Evolutionary conservation across 345 rosid genomes (phyloP).

Genomic region (Lepidium sativum): DNA sequence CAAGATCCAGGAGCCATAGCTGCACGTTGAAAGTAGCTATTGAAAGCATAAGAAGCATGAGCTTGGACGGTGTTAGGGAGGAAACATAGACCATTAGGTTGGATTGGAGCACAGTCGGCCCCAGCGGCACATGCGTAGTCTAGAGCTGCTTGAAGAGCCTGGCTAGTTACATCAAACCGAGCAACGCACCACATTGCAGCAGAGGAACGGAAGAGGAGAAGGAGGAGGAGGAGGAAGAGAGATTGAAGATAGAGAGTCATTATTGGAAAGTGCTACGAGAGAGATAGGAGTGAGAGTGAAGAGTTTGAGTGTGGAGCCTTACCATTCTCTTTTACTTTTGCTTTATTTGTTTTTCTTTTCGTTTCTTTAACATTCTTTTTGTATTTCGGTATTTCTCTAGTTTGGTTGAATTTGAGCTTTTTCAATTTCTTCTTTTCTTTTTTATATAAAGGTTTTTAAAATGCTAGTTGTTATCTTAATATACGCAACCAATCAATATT

Average conservation of each 20-base stretch:
- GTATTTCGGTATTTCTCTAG: not conserved
- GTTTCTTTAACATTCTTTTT: not conserved
- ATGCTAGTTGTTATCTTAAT: not conserved
- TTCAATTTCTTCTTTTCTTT: not conserved
- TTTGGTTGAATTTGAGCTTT: constrained; percentile 5
- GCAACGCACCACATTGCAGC: constrained; percentile 61
- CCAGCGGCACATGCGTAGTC: constrained; percentile 70
- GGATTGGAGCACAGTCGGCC: constrained; percentile 61
- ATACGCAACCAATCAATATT: too few species aligned
- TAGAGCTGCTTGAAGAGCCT: constrained; percentile 49
- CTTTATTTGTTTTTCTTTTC: constrained; percentile 7
- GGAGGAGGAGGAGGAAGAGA: constrained; percentile 22
- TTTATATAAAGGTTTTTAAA: not conserved
- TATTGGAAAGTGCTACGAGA: constrained; percentile 17
- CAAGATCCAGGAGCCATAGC: constrained; percentile 77
- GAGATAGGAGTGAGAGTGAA: constrained; percentile 11
- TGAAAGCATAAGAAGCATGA: constrained; percentile 78
- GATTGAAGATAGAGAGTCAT: constrained; percentile 25
- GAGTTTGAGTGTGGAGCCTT: constrained; percentile 26
- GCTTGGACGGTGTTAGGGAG: constrained; percentile 64
- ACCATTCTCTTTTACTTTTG: constrained; percentile 23
- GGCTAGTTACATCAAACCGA: constrained; percentile 54
- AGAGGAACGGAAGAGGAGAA: constrained; percentile 14
- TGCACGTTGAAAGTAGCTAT: constrained; percentile 60
- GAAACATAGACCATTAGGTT: constrained; percentile 45